Conservation (phyloP, 2,329 filamentous ascomycete genomes). For the Pseudocercospora eumusae region DNA sequence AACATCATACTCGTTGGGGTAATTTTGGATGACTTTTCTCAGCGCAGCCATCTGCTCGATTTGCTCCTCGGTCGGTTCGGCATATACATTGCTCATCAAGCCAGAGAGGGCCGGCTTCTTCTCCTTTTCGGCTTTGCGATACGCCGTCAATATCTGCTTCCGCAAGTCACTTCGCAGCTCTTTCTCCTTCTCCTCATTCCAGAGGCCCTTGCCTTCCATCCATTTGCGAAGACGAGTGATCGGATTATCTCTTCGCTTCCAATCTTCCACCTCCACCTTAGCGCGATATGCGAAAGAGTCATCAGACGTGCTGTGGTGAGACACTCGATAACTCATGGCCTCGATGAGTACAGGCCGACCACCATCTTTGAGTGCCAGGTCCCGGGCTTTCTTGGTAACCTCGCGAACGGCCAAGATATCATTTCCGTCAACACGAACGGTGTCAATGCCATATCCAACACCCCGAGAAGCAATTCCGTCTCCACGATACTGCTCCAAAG, state of each 20-base stretch:
- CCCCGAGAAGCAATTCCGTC: conserved; percentile 87
- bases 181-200: conserved; percentile 83
- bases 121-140: conserved; percentile 77
- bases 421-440: conserved; percentile 89
- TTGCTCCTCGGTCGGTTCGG: conserved; percentile 78
- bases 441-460: conserved; percentile 90
- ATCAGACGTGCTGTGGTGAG: conserved; percentile 94
- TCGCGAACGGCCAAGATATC: conserved; percentile 87
- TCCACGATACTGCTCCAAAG: conserved; percentile 85
- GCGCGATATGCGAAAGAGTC: conserved; percentile 96
- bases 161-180: conserved; percentile 65
- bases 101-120: conserved; percentile 71
- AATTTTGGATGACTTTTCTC: conserved; percentile 74
- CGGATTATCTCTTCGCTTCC: conserved; percentile 87
- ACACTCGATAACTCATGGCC: conserved; percentile 97
- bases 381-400: conserved; percentile 73
- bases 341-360: conserved; percentile 84
- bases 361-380: conserved; percentile 76
- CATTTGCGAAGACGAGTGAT: conserved; percentile 85
- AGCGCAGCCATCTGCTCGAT: conserved; percentile 74
- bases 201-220: conserved; percentile 78
- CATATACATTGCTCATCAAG: conserved; percentile 89
- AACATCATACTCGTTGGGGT: conserved; percentile 90
- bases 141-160: conserved; percentile 79
- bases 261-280: conserved; percentile 89